Evolutionary conservation across 2,329 filamentous ascomycete species (phyloP), one percentile per base, ranked within the genome.

Genomic region (Dothideomycetes sp.): DNA sequence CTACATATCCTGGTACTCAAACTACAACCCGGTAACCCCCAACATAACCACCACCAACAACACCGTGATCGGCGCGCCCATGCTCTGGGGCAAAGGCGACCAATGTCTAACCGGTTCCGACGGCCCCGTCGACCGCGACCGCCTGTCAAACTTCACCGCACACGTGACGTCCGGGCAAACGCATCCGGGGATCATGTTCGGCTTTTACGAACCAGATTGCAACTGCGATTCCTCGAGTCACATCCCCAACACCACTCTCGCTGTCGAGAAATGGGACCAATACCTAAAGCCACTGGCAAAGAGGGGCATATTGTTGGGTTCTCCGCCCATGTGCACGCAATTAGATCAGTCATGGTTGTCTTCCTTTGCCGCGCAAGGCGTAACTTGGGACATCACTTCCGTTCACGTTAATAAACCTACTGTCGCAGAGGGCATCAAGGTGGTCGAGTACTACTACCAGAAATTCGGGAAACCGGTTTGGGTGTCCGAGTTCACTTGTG

Each of bases 181-280:
- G 29, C 19, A 37, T 10, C 52, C 53, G 1, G 31, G 45, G 6
- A 50, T 53, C 36, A 53, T 56, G 49, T 54, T 55, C 43, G 54
- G 54, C 13, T 57, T 57, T 45, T 55, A 54, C 48, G 53, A 56
- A 34, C 53, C 53, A 16, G 53, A 57, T 36, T 56, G 54, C 46
- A 30, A 33, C 20, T 51, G 51, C 34, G 37, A 45, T 4, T 45
- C 46, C 18, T 53, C 51, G 11, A 45, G 47, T 5, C 43, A 51
- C 13, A 56, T 57, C 48, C 42, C 38, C 35, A 12, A 42, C 20
- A 34, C 47, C 13, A 23, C 44, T 12, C 38, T 43, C 15, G 52
- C 47, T 10, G 47, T 49, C 1, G 31, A 46, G 1, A 35, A 48
- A 13, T 57, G 54, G 53, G 47, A 51, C 35, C 30, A 42, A 17